Evolutionary conservation across 176 grass and related monocot genomes (phyloP).

Genomic region (Phragmites australis): DNA sequence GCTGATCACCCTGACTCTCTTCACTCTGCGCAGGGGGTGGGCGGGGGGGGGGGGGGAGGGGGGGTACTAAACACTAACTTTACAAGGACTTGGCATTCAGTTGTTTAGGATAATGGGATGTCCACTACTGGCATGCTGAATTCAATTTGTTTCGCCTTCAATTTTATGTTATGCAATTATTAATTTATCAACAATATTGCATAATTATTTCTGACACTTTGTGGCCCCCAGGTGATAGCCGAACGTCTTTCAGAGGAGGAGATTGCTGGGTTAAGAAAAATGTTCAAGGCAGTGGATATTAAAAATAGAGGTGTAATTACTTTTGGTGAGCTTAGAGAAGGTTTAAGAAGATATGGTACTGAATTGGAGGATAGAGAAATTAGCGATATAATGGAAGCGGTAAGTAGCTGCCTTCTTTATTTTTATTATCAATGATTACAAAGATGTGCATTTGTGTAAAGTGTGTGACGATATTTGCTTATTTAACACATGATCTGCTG

Average conservation of each 20-base stretch:
- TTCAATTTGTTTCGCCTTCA: not conserved
- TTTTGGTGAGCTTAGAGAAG: slow-evolving; percentile 76
- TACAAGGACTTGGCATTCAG: not conserved
- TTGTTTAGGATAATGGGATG: slow-evolving; percentile 19
- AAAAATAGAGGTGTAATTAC: slow-evolving; percentile 75
- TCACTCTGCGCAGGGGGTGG: not conserved
- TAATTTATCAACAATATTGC: not conserved
- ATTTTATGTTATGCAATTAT: not conserved
- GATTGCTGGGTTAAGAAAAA: slow-evolving; percentile 91
- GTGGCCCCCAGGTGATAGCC: slow-evolving; percentile 71
- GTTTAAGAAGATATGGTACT: slow-evolving; percentile 79
- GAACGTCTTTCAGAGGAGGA: slow-evolving; percentile 93
- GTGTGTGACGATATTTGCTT: not conserved
- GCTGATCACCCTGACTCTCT: not conserved
- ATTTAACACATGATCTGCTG: not conserved
- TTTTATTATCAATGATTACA: not conserved
- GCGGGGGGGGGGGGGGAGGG: too few relatives aligned
- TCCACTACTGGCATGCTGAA: not conserved
- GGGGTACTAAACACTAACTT: not conserved
- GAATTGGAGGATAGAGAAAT: slow-evolving; percentile 65
- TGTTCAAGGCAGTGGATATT: slow-evolving; percentile 82
- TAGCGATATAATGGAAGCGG: slow-evolving; percentile 64
- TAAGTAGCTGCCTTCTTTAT: slow-evolving; percentile 44
- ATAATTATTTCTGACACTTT: slow-evolving; percentile 21
- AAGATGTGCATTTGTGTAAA: not conserved